Evolutionary conservation across 768 basidiomycete species (phyloP).

Genomic region (Lentinula sp.): DNA sequence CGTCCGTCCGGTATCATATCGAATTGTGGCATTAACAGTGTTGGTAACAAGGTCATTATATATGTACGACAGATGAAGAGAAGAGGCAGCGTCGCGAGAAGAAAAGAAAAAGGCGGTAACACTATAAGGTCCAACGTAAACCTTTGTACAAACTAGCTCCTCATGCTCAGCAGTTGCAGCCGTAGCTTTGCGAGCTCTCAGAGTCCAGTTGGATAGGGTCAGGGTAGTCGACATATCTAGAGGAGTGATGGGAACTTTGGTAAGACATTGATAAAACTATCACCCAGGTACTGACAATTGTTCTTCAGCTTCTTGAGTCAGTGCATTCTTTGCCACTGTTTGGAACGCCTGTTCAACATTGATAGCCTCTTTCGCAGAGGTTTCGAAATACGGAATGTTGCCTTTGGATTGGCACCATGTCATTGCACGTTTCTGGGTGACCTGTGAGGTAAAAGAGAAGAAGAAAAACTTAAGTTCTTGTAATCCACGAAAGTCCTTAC

Average conservation of each 20-base stretch:
- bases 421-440: constrained; percentile 99
- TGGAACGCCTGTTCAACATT: constrained; percentile 99
- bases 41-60: neutral
- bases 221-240: constrained; percentile 95
- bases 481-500: no score
- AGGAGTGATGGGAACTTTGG: constrained; percentile 5
- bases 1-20: neutral
- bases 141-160: neutral
- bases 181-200: constrained; percentile 86
- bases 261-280: constrained; percentile 7
- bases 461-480: neutral
- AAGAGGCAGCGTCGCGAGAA: neutral
- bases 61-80: neutral
- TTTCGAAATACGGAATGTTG: constrained; percentile 99
- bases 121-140: neutral
- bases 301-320: constrained; percentile 95
- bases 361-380: constrained; percentile 99
- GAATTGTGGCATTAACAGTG: constrained; percentile 1
- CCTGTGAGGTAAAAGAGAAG: constrained; percentile 39
- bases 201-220: constrained; percentile 97
- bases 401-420: constrained; percentile 99
- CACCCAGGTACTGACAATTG: constrained; percentile 61
- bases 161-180: constrained; percentile 73
- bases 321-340: constrained; percentile 98
- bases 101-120: neutral